Percentiles rank a stretch among this genome's conserved stretches.
Conservation (phyloP, 1,139 yeast species). For the Sugiyamaella castrensis region DNA sequence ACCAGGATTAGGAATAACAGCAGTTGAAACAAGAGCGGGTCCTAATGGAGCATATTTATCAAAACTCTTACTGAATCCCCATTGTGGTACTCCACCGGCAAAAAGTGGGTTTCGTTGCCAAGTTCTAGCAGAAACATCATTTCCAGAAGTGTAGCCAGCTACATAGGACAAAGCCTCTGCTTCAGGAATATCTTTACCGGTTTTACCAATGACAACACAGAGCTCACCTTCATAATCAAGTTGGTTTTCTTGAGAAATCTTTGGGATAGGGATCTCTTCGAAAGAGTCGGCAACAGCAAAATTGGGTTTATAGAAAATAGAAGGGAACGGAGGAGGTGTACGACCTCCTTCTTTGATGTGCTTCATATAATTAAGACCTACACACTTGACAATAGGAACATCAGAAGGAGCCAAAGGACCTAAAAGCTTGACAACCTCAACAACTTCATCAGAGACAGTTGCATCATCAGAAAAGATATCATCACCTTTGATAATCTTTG, state of each 20-base stretch:
- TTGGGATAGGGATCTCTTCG: slow-evolving; percentile 11
- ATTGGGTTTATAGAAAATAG: slow-evolving; percentile 7
- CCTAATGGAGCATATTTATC: slow-evolving; percentile 43
- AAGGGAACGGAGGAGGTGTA: slow-evolving; percentile 6
- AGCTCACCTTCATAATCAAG: slow-evolving; percentile 15
- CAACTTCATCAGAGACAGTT: slow-evolving; percentile 4
- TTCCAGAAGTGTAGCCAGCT: slow-evolving; percentile 42
- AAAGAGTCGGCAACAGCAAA: slow-evolving; percentile 1
- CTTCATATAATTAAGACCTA: slow-evolving; percentile 20
- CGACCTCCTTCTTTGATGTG: slow-evolving; percentile 14
- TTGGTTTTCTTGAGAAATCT: slow-evolving; percentile 12
- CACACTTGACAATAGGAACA: slow-evolving; percentile 12
- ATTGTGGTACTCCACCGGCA: slow-evolving; percentile 37
- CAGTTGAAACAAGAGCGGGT: slow-evolving; percentile 40
- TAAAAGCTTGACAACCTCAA: slow-evolving; percentile 4
- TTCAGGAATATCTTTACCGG: slow-evolving; percentile 39
- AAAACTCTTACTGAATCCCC: slow-evolving; percentile 42
- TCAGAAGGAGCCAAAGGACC: slow-evolving; percentile 6
- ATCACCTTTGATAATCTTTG: slow-evolving; percentile 8
- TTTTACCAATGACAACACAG: slow-evolving; percentile 41
- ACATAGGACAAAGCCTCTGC: slow-evolving; percentile 39
- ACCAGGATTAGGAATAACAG: slow-evolving; percentile 35
- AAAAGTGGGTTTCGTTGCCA: slow-evolving; percentile 35
- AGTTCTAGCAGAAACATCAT: slow-evolving; percentile 44
- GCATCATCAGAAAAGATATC: slow-evolving; percentile 9